Percentiles rank a stretch among this genome's conserved stretches.
phyloP scores from a whole-genome alignment of 176 grass and related monocot species.

The Triticum dicoccoides region DNA sequence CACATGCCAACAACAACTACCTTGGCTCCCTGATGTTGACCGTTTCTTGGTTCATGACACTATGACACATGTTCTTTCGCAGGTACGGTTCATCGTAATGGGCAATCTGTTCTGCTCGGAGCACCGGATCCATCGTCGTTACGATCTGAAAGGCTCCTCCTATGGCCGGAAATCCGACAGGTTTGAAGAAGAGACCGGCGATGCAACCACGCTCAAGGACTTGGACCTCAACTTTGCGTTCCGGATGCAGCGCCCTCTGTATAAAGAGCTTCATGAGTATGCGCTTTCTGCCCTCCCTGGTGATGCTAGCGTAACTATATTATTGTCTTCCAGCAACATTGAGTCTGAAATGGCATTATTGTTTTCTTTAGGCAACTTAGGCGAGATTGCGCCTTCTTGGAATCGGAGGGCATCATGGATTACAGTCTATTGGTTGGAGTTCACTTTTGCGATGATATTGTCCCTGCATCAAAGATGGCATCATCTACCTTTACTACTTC shows the following conservation, averaged over 20 bases:
- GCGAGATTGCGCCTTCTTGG: constrained; percentile 76
- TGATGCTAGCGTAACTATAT: neutral
- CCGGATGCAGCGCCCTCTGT: constrained; percentile 56
- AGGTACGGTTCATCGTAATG: constrained; percentile 27
- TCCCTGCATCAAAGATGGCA: constrained; percentile 44
- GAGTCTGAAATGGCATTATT: neutral
- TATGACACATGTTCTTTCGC: neutral
- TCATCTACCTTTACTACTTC: constrained; percentile 44
- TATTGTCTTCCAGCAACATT: neutral
- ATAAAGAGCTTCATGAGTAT: constrained; percentile 69
- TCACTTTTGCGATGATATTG: constrained; percentile 73
- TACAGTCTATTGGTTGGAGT: constrained; percentile 87
- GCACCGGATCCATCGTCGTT: constrained; percentile 74
- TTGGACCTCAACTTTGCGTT: constrained; percentile 87
- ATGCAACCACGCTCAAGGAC: constrained; percentile 87
- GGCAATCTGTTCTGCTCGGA: constrained; percentile 35
- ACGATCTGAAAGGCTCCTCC: constrained; percentile 93
- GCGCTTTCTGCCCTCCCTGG: constrained; percentile 3
- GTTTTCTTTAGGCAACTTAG: constrained; percentile 55
- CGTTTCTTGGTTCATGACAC: constrained; percentile 9
- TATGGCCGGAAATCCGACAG: constrained; percentile 71
- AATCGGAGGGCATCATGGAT: constrained; percentile 88
- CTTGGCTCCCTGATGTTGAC: neutral
- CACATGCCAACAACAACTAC: neutral
- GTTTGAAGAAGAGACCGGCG: constrained; percentile 71